These are phyloP conservation scores for Pseudomassariella vexata DNA, from an alignment of 2,329 filamentous ascomycete genomes.

Conservation along the genomic window DNA sequence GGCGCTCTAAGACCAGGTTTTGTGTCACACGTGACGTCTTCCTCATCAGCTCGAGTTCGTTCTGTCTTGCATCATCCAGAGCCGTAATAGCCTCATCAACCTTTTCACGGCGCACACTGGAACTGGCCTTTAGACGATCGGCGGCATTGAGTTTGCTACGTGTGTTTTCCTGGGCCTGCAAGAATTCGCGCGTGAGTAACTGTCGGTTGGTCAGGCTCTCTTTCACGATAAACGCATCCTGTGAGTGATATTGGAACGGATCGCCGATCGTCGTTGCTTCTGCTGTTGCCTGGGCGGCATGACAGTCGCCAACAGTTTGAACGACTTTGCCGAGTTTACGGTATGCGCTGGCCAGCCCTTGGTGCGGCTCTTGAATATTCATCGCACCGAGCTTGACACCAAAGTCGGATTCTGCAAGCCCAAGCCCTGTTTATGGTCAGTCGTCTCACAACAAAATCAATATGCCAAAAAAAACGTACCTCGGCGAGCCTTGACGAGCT, in stretches of 20 bases:
- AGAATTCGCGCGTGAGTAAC: conserved; percentile 86
- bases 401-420: conserved; percentile 86
- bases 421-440: conserved; percentile 60
- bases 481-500: conserved; percentile 84
- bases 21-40: conserved; percentile 87
- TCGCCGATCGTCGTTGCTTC: conserved; percentile 94
- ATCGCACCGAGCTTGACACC: conserved; percentile 84
- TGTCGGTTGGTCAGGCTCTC: conserved; percentile 97
- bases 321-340: conserved; percentile 91
- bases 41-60: conserved; percentile 74
- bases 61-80: conserved; percentile 78
- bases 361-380: conserved; percentile 84
- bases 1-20: conserved; percentile 82
- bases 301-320: conserved; percentile 89
- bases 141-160: conserved; percentile 79
- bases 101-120: conserved; percentile 86
- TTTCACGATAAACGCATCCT: conserved; percentile 96
- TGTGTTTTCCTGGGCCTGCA: conserved; percentile 83
- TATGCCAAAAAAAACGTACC: conserved; percentile 49
- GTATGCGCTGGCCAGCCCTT: conserved; percentile 82
- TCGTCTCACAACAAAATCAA: conserved; percentile 4
- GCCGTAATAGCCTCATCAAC: conserved; percentile 94
- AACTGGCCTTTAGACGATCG: conserved; percentile 80
- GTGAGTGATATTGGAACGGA: conserved; percentile 88
- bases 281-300: conserved; percentile 92